Evolutionary conservation across 805 yeast species (phyloP).

Genomic region (Kodamaea lidongshanica): DNA sequence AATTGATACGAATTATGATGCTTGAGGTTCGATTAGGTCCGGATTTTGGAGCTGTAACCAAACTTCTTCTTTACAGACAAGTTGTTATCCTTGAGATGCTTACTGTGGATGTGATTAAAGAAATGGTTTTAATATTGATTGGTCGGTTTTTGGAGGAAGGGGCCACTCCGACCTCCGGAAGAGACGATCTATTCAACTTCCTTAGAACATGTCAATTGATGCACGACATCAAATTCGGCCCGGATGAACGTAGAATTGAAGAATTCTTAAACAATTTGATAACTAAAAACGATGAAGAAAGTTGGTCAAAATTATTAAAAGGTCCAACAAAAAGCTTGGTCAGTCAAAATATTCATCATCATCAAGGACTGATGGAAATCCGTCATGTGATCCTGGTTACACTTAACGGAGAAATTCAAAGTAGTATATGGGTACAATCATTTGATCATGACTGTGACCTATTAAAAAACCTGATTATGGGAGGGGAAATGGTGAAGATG

Average conservation of each 20-base stretch:
- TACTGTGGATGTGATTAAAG: conserved; percentile 26
- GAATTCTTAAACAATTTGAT: conserved; percentile 28
- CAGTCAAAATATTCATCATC: too few relatives aligned
- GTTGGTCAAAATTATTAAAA: too few relatives aligned
- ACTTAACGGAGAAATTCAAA: too few relatives aligned
- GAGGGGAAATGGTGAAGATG: conserved; percentile 43
- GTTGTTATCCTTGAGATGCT: conserved; percentile 27
- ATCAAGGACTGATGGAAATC: too few relatives aligned
- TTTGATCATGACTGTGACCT: conserved; percentile 31
- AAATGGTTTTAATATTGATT: conserved; percentile 27
- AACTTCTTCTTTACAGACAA: conserved; percentile 29
- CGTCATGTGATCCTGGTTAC: too few relatives aligned
- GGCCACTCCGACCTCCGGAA: conserved; percentile 12
- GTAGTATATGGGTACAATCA: conserved; percentile 22
- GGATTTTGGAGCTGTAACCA: conserved; percentile 17
- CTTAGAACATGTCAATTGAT: conserved; percentile 30
- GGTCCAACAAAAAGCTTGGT: too few relatives aligned
- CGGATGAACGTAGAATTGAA: too few relatives aligned
- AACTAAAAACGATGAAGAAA: conserved; percentile 33
- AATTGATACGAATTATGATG: conserved; percentile 22
- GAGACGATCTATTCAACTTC: conserved; percentile 29
- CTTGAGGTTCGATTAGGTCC: too few relatives aligned
- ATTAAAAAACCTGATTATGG: conserved; percentile 28
- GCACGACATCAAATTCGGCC: conserved; percentile 21
- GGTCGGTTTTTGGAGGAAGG: conserved; percentile 21